phyloP scores from a whole-genome alignment of 2,329 filamentous ascomycete genomes.

The Beauveria sp. region DNA sequence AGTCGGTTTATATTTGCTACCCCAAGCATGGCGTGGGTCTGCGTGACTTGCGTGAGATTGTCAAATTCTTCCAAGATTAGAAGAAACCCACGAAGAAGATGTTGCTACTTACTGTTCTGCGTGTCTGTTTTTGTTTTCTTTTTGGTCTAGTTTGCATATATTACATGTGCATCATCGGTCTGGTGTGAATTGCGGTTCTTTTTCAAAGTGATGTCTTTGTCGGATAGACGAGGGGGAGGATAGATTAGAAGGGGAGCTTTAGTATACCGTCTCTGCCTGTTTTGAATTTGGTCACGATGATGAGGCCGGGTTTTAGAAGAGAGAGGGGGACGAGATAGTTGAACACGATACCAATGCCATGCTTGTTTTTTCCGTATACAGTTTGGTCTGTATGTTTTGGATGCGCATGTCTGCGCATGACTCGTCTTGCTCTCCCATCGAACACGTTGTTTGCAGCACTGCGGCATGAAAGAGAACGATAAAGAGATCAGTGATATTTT shows the following conservation, averaged over 20 bases:
- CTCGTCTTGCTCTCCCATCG: too few relatives aligned
- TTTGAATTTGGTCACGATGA: background rate
- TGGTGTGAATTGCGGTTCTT: background rate
- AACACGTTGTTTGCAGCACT: too few relatives aligned
- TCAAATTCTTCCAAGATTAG: conserved; percentile 82
- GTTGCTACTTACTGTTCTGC: too few relatives aligned
- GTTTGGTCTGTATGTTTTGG: too few relatives aligned
- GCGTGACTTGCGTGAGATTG: conserved; percentile 72
- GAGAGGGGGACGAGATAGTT: background rate
- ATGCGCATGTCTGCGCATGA: too few relatives aligned
- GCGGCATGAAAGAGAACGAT: too few relatives aligned
- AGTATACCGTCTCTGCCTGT: background rate
- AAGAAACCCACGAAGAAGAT: background rate
- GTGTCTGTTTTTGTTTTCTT: background rate
- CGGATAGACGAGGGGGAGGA: background rate
- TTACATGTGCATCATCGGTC: background rate
- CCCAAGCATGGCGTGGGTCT: conserved; percentile 78
- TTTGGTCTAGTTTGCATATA: conserved; percentile 1
- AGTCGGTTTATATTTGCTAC: conserved; percentile 85
- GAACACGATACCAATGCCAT: conserved; percentile 8
- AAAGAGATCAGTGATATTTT: too few relatives aligned
- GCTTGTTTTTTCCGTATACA: background rate
- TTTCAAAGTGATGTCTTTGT: background rate
- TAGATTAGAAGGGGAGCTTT: too few relatives aligned
- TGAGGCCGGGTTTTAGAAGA: background rate